Evolutionary conservation across 2,329 filamentous ascomycete genomes (phyloP), one percentile per base, ranked within the genome.

Genomic region (Plectosphaerella plurivora): DNA sequence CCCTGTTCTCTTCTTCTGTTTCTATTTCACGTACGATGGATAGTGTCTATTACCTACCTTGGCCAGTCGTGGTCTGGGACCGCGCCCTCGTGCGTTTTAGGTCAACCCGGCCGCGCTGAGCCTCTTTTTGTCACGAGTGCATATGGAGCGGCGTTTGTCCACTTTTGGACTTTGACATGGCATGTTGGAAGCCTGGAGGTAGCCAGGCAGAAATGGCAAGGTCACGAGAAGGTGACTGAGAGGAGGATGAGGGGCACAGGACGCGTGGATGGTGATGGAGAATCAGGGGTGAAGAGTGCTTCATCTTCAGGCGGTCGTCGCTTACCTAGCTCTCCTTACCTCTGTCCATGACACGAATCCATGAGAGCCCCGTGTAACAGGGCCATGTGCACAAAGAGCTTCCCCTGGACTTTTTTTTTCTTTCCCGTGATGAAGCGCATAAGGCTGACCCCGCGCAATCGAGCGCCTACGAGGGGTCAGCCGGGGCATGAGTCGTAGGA

Each of bases 141-240:
- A 49, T 49, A 49, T 41, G 47, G 47, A 24, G 47, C 15, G 47
- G 47, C 47, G 47, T 49, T 49, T 39, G 22, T 25, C 33, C 22
- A 33, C 15, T 8, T 33, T 33, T 33, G 3, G 28, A 8, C 3
- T 8, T 33, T 10, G 11, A 33, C 28, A 33, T 33, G 28, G 28
- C 28, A 33, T 33, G 28, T 33, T 33, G 28, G 28, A 33, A 33
- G 28, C 28, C 28, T 33, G 28, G 28, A 33, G 9, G 11, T 9
- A 33, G 28, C 8, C 8, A 12, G 28, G 11, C 8, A 33, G 28
- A 33, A 12, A 35, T 16, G 16, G 15, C 16, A 24, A 18, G 25
- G 25, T 28, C 24, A 20, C 18, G 41, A 20, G 41, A 24, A 44
- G 41, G 16, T 12, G 41, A 44, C 12, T 12, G 28, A 16, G 3